phyloP scores from a whole-genome alignment of 2,329 filamentous ascomycete genomes.

The Aspergillus calidoustus region DNA sequence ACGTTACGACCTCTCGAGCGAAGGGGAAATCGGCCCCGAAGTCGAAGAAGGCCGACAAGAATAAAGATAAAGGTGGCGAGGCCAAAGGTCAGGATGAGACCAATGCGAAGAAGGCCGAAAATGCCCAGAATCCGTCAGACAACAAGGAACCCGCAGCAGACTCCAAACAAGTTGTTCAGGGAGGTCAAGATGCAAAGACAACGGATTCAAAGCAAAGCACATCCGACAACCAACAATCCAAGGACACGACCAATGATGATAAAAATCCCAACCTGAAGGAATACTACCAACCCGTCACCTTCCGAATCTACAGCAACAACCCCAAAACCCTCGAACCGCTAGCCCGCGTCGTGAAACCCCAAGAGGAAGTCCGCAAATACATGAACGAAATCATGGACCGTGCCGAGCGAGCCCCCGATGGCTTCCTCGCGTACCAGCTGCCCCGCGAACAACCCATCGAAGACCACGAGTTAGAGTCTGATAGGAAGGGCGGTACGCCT shows the following conservation, averaged over 20 bases:
- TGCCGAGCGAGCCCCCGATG: constrained; percentile 59
- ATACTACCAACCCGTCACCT: constrained; percentile 59
- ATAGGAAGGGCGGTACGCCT: constrained; percentile 28
- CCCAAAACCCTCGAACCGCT: constrained; percentile 60
- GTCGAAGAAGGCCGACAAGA: constrained; percentile 44
- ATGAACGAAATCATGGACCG: constrained; percentile 64
- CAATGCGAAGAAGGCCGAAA: constrained; percentile 14
- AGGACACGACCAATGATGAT: constrained; percentile 14
- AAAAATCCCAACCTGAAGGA: constrained; percentile 41
- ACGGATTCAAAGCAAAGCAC: background rate
- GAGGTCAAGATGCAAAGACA: constrained; percentile 20
- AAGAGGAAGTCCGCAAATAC: constrained; percentile 57
- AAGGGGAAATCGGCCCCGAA: constrained; percentile 38
- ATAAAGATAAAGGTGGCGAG: constrained; percentile 19
- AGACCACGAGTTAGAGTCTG: constrained; percentile 32
- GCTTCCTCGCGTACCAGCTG: constrained; percentile 60
- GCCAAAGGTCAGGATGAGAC: constrained; percentile 15
- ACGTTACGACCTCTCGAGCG: constrained; percentile 33
- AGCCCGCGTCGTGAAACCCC: constrained; percentile 59
- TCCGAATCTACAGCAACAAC: constrained; percentile 59
- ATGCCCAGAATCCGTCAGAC: background rate
- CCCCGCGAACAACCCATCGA: constrained; percentile 48
- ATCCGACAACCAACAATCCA: constrained; percentile 1
- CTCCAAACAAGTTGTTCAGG: constrained; percentile 12
- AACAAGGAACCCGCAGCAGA: constrained; percentile 17